Evolutionary conservation across 2,329 filamentous ascomycete genomes (phyloP).

Genomic region (Cordyceps pruinosa): DNA sequence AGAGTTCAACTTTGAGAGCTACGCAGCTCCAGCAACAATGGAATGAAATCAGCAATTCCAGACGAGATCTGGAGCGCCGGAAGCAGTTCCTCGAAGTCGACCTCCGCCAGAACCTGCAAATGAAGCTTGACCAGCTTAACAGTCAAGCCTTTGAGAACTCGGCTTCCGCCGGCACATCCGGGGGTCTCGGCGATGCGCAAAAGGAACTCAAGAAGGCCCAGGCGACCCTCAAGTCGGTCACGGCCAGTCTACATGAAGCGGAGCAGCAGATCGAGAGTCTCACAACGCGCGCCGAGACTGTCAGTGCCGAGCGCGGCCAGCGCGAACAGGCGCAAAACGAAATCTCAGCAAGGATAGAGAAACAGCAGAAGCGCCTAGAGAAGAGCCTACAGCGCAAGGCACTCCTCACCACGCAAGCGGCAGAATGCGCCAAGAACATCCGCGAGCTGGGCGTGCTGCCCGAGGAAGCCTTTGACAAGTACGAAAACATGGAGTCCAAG

Average conservation of each 20-base stretch:
- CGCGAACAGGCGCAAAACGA: slow-evolving; percentile 69
- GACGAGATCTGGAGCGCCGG: slow-evolving; percentile 69
- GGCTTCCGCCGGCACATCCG: slow-evolving; percentile 46
- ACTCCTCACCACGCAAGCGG: slow-evolving; percentile 65
- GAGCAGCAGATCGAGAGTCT: slow-evolving; percentile 60
- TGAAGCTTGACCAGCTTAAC: slow-evolving; percentile 80
- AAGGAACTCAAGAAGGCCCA: slow-evolving; percentile 74
- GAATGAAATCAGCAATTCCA: slow-evolving; percentile 64
- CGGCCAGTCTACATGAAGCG: slow-evolving; percentile 64
- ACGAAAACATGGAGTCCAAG: slow-evolving; percentile 73
- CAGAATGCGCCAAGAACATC: slow-evolving; percentile 81
- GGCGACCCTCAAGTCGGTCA: slow-evolving; percentile 59
- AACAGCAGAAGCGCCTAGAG: slow-evolving; percentile 82
- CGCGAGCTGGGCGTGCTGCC: slow-evolving; percentile 88
- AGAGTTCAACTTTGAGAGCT: slow-evolving; percentile 59
- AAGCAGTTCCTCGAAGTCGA: slow-evolving; percentile 84
- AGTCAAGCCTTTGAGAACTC: slow-evolving; percentile 64
- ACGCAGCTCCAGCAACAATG: slow-evolving; percentile 72
- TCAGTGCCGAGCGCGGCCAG: slow-evolving; percentile 50
- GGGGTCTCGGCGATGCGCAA: slow-evolving; percentile 69
- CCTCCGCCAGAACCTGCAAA: slow-evolving; percentile 79
- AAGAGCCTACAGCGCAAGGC: slow-evolving; percentile 88
- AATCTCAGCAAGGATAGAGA: slow-evolving; percentile 70
- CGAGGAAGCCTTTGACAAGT: slow-evolving; percentile 89
- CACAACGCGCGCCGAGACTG: slow-evolving; percentile 44